These are phyloP conservation scores for Trichoderma sp. DNA, from an alignment of 2,329 filamentous ascomycete species.

Conservation along the genomic window DNA sequence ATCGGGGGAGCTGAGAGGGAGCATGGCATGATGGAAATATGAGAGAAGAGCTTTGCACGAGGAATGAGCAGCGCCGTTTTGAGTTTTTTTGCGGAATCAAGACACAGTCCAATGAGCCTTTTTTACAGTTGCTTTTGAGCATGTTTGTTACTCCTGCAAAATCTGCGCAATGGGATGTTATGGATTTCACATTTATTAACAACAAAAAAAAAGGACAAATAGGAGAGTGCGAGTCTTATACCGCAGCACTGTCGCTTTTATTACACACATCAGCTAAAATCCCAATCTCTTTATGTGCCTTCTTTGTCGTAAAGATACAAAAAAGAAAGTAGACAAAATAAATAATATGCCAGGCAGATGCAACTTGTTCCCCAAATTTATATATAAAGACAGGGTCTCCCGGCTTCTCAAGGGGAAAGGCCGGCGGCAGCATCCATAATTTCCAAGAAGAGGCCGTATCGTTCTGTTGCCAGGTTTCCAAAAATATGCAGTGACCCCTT, in stretches of 20 bases:
- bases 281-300: neutral
- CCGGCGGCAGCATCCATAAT: neutral
- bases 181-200: neutral
- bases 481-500: neutral
- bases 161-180: neutral
- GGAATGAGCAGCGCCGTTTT: neutral
- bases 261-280: constrained; percentile 3
- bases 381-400: neutral
- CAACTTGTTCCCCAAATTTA: constrained; percentile 1
- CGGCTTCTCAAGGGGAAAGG: neutral
- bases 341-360: neutral
- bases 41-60: neutral
- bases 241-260: constrained; percentile 3
- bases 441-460: neutral
- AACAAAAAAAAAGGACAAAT: neutral
- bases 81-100: neutral
- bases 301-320: constrained; percentile 4
- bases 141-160: neutral
- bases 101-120: neutral
- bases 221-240: neutral
- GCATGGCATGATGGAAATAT: neutral
- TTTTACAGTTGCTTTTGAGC: neutral
- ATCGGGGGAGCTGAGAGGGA: constrained; percentile 67
- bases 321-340: neutral
- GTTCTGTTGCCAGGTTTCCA: constrained; percentile 7